A percentile compares a stretch with the other conserved stretches of the same genome.
Conservation (phyloP, 106 monocot species). For the Chionographis japonica region DNA sequence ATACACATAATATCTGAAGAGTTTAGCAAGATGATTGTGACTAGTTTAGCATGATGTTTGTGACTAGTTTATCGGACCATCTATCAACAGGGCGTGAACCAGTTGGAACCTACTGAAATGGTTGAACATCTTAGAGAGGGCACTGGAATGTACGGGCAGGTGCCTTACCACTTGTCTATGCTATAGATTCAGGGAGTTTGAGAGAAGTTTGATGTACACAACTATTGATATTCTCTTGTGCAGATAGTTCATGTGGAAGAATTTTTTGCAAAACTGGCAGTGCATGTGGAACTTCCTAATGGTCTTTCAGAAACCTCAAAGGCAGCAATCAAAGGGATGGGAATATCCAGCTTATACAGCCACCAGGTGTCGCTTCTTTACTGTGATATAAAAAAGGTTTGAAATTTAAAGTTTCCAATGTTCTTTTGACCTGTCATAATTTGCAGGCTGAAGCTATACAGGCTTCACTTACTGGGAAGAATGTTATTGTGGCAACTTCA, state of each 20-base stretch:
- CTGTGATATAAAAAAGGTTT: not conserved
- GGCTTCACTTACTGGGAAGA: constrained; percentile 61
- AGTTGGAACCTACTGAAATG: constrained; percentile 59
- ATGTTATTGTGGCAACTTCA: constrained; percentile 86
- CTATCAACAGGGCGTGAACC: constrained; percentile 24
- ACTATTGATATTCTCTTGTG: constrained; percentile 9
- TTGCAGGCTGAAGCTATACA: constrained; percentile 66
- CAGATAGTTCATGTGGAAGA: constrained; percentile 76
- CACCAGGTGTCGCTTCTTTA: constrained; percentile 46
- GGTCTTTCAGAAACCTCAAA: constrained; percentile 29
- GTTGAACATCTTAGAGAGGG: constrained; percentile 70
- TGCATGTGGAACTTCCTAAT: constrained; percentile 55
- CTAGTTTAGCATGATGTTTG: not conserved
- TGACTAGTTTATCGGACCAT: not conserved
- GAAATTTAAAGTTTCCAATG: not conserved
- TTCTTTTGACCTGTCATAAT: constrained; percentile 12
- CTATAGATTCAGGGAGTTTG: not conserved
- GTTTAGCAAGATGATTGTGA: not conserved
- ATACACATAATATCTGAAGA: constrained; percentile 2
- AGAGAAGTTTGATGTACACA: not conserved
- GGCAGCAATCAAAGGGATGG: constrained; percentile 40
- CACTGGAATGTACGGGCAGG: constrained; percentile 65
- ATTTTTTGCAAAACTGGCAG: constrained; percentile 47
- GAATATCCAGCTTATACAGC: constrained; percentile 71
- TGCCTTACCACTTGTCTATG: constrained; percentile 16